Evolutionary conservation across 1,284 basidiomycete genomes (phyloP).

Genomic region (Boletus smithii): DNA sequence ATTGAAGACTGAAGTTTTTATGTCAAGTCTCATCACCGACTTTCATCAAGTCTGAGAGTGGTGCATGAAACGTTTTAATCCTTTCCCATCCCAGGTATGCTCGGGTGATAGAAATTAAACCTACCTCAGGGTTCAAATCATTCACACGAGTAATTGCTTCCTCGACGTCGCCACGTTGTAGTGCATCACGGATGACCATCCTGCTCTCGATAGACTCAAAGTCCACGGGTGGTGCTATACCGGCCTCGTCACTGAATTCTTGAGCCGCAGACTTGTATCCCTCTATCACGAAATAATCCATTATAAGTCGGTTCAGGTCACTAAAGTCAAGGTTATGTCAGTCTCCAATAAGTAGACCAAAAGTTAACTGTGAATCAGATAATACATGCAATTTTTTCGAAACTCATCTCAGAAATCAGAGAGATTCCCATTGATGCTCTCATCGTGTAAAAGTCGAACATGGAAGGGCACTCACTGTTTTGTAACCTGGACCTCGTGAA

Average conservation of each 20-base stretch:
- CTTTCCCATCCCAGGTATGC: conserved; percentile 36
- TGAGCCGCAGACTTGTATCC: conserved; percentile 96
- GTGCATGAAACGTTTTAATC: conserved; percentile 98
- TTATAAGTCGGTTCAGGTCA: conserved; percentile 93
- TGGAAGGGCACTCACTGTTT: conserved; percentile 61
- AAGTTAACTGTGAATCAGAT: conserved; percentile 52
- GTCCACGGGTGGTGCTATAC: conserved; percentile 74
- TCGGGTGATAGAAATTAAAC: conserved; percentile 33
- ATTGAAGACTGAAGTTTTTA: conserved; percentile 92
- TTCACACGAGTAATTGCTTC: conserved; percentile 93
- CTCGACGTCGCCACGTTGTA: conserved; percentile 92
- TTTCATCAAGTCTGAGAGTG: conserved; percentile 81
- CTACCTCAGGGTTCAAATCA: conserved; percentile 94
- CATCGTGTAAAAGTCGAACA: conserved; percentile 43
- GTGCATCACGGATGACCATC: conserved; percentile 90
- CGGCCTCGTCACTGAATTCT: conserved; percentile 88
- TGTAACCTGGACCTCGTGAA: conserved; percentile 71
- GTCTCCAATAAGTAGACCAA: conserved; percentile 34
- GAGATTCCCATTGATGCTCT: conserved; percentile 82
- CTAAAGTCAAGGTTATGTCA: conserved; percentile 40
- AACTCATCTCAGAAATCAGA: conserved; percentile 69
- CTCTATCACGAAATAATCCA: conserved; percentile 98
- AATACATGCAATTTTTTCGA: conserved; percentile 69
- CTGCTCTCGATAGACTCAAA: conserved; percentile 90
- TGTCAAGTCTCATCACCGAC: conserved; percentile 73